These are phyloP conservation scores for Rubus parviflorus DNA, from an alignment of 306 rosid species.

Conservation along the genomic window DNA sequence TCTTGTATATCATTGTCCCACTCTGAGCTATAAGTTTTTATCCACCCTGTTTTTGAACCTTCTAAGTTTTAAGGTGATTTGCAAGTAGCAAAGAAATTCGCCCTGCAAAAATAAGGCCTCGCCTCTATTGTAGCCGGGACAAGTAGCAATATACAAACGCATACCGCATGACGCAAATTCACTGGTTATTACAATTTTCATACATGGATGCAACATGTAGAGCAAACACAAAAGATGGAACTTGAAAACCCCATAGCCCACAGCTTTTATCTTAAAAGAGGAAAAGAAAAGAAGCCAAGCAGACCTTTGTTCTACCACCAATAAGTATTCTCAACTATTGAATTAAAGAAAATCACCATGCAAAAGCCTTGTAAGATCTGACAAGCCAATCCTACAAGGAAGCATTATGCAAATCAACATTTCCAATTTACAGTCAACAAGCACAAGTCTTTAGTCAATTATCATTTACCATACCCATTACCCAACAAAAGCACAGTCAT, in stretches of 20 bases:
- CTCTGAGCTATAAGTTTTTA: background rate
- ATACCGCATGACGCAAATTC: background rate
- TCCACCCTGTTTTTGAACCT: background rate
- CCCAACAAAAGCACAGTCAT: background rate
- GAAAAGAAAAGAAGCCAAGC: background rate
- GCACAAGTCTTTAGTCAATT: background rate
- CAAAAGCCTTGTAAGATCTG: background rate
- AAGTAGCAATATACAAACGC: background rate
- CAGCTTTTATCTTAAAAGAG: background rate
- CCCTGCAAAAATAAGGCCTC: background rate
- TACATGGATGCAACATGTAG: background rate
- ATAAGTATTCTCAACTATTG: background rate
- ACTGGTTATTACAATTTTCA: background rate
- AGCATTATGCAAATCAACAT: background rate
- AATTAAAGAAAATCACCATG: background rate
- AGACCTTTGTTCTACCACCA: background rate
- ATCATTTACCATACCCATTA: background rate
- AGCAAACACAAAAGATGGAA: background rate
- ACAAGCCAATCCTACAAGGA: background rate
- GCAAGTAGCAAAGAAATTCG: background rate
- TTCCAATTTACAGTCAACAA: background rate
- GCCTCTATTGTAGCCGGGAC: background rate
- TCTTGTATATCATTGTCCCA: background rate
- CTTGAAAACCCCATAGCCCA: background rate
- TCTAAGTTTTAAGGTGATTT: no score